Base-by-base conservation (phyloP, 1,284 basidiomycete genomes). In the Ustilago hordei region DNA sequence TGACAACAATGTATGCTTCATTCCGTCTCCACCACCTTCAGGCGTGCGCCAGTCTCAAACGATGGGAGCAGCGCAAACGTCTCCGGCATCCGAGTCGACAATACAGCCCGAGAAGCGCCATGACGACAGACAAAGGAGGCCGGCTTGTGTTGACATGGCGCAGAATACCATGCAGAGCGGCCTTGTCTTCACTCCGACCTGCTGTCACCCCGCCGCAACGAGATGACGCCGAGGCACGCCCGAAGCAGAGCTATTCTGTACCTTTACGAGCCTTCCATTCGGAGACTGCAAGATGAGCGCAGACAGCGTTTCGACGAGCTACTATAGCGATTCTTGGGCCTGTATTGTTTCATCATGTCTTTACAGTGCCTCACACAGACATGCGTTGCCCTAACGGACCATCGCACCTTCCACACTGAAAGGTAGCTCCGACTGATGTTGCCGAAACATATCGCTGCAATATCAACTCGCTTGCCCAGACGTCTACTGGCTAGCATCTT, bases 121-220 rank as follows among this genome's bases (percentile, higher is more conserved):
- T 50, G 48, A 50, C 31, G 48, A 19, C 28, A 28, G 28, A 50
- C 48, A 32, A 17, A 50, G 31, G 13, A 15, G 8, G 48, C 48
- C 15, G 15, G 9, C 28, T 12, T 13, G 48, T 50, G 6, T 28
- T 32, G 48, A 50, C 7, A 31, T 32, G 28, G 48, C 48, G 48
- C 43, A n/a, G 5, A 45, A 45, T 17, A 19, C 43, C 43, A 45
- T 6, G n/a, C n/a, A 45, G 43, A 41, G 39, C 23, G 7, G 6
- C 28, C n/a, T 50, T 8, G 12, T 13, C 13, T 8, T 17, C 7
- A 12, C 31, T n/a, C 48, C 48, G 23, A 13, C 5, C 48, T 32
- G 12, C 48, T 31, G 48, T 31, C 28, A 6, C 32, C n/a, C 48
- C 48, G 48, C 31, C 28, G 48, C 48, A 50, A 50, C 48, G 48